phyloP scores from a whole-genome alignment of 2,329 filamentous ascomycete genomes.

The Pseudopithomyces maydicus region DNA sequence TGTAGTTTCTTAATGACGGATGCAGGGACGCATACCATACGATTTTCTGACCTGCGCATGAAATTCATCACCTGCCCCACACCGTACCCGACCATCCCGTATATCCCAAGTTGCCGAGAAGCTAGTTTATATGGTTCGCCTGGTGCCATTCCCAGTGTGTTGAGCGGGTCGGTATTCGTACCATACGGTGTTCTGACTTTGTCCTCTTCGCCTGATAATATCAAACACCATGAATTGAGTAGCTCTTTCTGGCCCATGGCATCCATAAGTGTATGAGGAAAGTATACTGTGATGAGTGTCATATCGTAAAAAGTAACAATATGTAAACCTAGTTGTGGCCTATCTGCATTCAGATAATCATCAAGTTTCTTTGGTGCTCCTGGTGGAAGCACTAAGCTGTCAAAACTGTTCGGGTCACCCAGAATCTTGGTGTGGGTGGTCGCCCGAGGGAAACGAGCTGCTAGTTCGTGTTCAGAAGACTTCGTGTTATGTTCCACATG shows the following conservation, averaged over 20 bases:
- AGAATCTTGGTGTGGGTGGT: no score
- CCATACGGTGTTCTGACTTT: conserved; percentile 3
- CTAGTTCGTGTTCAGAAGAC: no score
- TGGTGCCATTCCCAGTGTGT: no score
- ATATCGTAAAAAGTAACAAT: conserved; percentile 28
- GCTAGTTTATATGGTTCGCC: no score
- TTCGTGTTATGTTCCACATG: no score
- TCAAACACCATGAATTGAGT: conserved; percentile 25
- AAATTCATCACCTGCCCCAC: background rate
- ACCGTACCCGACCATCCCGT: background rate
- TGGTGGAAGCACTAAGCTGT: background rate
- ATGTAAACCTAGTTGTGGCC: conserved; percentile 23
- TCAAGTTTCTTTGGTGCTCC: background rate
- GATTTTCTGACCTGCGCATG: conserved; percentile 2
- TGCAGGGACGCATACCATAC: conserved; percentile 12
- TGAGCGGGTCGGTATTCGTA: no score
- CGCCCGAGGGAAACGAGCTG: no score
- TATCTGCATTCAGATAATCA: conserved; percentile 16
- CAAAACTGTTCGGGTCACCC: no score
- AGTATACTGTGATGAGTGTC: conserved; percentile 28
- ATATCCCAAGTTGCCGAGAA: no score
- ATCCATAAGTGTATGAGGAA: conserved; percentile 29
- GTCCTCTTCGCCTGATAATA: conserved; percentile 28
- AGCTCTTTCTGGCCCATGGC: conserved; percentile 22
- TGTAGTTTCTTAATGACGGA: conserved; percentile 14